Evolutionary conservation across 352 stramenopile genomes (phyloP), one percentile per base, ranked within the genome.

Genomic region (Phytophthora fragariaefolia): DNA sequence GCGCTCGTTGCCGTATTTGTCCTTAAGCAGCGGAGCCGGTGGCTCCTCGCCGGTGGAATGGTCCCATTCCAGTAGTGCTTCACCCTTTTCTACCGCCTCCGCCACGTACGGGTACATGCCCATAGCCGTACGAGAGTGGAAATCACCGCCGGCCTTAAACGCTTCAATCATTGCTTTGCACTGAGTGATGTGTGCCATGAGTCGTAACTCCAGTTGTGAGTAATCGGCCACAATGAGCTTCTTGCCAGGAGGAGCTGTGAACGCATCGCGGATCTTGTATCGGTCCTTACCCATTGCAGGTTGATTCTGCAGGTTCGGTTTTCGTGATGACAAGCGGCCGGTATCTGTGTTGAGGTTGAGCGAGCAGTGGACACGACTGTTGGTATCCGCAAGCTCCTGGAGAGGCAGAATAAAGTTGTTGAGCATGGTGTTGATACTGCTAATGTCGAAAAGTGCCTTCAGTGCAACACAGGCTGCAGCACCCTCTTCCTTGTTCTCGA

Each of bases 291-390:
- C 84, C 34, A 96, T 83, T 15, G 86, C 85, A 10, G 86, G 86
- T 63, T 99, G 98, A 74, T 99, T 99, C 82, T 99, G 98, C 28
- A 99, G 75, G 67, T 99, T 99, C 0, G 98, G 98, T 60, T 98
- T 96, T 22, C 97, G 87, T 23, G 97, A 98, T 6, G 93, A 99
- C 5, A 99, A 79, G 4, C 98, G 89, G 12, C 98, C 98, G 53
- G 98, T 99, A 72, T 99, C 97, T 18, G 98, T 99, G 74, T 99
- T 99, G 3, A 99, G 74, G 81, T 99, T 99, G 1, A 99, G 81
- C 20, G 95, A 99, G 72, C 97, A 98, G 73, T 99, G 98, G 8
- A 99, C 96, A 18, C 98, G 87, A 42, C 84, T 92, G 36, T 98
- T 80, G 22, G 90, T 82, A 71, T 99, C 97, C 7, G 95, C 88